Percentiles rank a stretch among this genome's conserved stretches.
These are phyloP conservation scores for Persicaria tinctoria DNA, from an alignment of 148 eudicot genomes.

Conservation along the genomic window DNA sequence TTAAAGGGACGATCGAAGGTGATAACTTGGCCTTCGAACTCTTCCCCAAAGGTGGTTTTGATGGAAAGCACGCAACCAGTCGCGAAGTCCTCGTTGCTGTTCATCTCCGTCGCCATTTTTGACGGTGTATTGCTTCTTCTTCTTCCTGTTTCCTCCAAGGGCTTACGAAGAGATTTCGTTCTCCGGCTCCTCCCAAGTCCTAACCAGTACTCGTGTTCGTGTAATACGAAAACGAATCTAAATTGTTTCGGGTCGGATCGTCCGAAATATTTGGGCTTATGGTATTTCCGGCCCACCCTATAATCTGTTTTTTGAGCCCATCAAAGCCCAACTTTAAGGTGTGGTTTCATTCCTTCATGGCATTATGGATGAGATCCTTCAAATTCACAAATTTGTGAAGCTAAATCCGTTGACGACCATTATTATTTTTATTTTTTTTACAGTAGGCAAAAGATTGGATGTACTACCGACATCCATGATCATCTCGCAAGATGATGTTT, in stretches of 20 bases:
- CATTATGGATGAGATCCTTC: too few species aligned
- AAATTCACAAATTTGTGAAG: too few species aligned
- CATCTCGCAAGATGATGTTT: too few species aligned
- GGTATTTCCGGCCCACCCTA: background rate
- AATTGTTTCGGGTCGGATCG: background rate
- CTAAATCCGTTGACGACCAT: too few species aligned
- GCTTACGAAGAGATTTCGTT: background rate
- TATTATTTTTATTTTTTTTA: too few species aligned
- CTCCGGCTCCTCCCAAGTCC: background rate
- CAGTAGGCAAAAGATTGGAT: too few species aligned
- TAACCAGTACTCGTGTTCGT: background rate
- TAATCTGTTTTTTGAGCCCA: background rate
- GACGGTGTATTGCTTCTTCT: background rate
- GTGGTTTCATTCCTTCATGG: background rate
- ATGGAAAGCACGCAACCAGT: constrained; percentile 66
- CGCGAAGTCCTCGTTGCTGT: constrained; percentile 46
- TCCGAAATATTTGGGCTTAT: background rate
- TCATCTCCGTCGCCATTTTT: constrained; percentile 24
- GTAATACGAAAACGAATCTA: background rate
- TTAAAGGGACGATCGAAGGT: constrained; percentile 64
- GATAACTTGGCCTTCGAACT: constrained; percentile 75
- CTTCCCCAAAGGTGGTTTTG: constrained; percentile 82
- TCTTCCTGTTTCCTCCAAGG: background rate
- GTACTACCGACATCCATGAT: too few species aligned
- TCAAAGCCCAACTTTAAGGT: background rate